These are phyloP conservation scores for Pythium plurisporium DNA, from an alignment of 352 stramenopile species.

Conservation along the genomic window DNA sequence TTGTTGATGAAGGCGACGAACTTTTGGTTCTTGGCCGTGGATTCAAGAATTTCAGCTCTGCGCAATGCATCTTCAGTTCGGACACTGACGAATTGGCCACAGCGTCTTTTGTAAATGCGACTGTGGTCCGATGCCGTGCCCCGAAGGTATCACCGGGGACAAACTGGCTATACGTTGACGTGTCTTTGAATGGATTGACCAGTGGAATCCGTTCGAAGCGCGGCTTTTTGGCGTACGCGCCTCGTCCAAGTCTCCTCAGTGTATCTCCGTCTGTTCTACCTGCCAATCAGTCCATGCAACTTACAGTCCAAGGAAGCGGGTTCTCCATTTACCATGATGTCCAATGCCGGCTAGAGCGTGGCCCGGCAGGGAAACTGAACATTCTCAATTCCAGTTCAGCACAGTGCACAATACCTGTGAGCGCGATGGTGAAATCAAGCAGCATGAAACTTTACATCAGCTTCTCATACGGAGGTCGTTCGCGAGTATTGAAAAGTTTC, in stretches of 20 bases:
- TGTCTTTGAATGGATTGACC: constrained; percentile 15
- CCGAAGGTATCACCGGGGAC: constrained; percentile 20
- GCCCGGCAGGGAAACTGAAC: neutral
- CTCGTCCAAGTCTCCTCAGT: neutral
- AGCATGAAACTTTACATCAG: neutral
- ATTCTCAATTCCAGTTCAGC: constrained; percentile 2
- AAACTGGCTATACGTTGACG: constrained; percentile 6
- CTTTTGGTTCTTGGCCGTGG: constrained; percentile 31
- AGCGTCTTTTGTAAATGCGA: constrained; percentile 28
- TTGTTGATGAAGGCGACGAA: constrained; percentile 12
- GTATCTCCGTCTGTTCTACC: neutral
- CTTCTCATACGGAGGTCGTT: neutral
- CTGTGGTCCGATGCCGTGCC: constrained; percentile 24
- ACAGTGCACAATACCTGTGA: neutral
- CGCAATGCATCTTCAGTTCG: constrained; percentile 37
- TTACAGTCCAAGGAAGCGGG: constrained; percentile 1
- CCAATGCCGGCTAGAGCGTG: neutral
- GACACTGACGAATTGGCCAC: constrained; percentile 19
- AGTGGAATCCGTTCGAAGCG: neutral
- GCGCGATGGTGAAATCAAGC: neutral
- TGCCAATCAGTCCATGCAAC: neutral
- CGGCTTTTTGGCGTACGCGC: constrained; percentile 3
- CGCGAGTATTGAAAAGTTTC: neutral
- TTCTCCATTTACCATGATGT: constrained; percentile 7
- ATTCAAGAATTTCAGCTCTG: constrained; percentile 25